These are phyloP conservation scores for Flaveria floridana DNA, from an alignment of 140 eudicot species.

Conservation along the genomic window DNA sequence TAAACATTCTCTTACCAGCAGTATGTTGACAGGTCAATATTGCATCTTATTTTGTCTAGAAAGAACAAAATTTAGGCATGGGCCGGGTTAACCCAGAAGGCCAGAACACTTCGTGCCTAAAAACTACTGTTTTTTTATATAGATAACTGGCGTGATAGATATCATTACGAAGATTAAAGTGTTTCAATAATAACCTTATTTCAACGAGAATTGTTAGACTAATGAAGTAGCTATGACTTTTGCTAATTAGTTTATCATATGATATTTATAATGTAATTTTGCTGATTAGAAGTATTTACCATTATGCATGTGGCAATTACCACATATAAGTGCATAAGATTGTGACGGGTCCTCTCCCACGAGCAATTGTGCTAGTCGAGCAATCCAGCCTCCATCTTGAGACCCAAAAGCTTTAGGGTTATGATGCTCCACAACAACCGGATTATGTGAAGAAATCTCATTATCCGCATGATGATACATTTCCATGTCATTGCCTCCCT, in stretches of 20 bases:
- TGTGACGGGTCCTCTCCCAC: constrained; percentile 98
- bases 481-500: constrained; percentile 42
- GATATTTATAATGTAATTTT: not conserved
- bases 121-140: not conserved
- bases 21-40: not conserved
- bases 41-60: not conserved
- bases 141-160: not conserved
- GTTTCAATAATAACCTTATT: not conserved
- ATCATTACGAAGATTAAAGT: not conserved
- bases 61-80: not conserved
- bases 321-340: constrained; percentile 88
- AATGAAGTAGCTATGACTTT: not conserved
- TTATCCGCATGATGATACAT: constrained; percentile 38
- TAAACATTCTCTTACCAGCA: constrained; percentile 5
- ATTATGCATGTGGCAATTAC: constrained; percentile 93
- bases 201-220: not conserved
- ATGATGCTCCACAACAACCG: constrained; percentile 69
- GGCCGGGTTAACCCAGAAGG: not conserved
- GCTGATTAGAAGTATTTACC: constrained; percentile 42
- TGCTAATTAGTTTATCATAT: not conserved
- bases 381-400: constrained; percentile 83
- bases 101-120: not conserved
- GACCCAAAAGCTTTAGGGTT: constrained; percentile 41
- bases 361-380: constrained; percentile 81
- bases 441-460: constrained; percentile 48